These are phyloP conservation scores for Fusarium proliferatum DNA, from an alignment of 2,329 filamentous ascomycete genomes.

Conservation along the genomic window DNA sequence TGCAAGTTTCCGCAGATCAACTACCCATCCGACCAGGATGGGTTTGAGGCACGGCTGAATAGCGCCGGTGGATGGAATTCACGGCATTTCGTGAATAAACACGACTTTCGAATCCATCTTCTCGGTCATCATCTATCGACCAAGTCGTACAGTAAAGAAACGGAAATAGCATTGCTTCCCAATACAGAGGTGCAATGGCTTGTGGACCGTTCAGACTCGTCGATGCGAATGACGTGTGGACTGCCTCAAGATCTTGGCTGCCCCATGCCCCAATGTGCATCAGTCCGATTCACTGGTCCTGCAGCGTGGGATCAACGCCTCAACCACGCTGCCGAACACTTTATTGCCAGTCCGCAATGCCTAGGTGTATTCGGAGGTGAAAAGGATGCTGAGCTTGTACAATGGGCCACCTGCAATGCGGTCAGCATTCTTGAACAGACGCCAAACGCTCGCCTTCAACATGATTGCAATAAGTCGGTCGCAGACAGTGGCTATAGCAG, in stretches of 20 bases:
- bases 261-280: neutral
- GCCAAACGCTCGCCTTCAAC: neutral
- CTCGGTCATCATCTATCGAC: too few species aligned
- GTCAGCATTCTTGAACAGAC: too few species aligned
- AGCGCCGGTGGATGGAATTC: too few species aligned
- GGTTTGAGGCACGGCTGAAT: too few species aligned
- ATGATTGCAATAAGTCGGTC: neutral
- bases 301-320: accelerated
- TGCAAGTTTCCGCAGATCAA: too few species aligned
- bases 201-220: accelerated
- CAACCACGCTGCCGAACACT: accelerated
- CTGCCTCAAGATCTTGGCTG: accelerated
- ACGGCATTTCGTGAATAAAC: too few species aligned
- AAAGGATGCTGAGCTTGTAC: accelerated
- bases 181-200: accelerated
- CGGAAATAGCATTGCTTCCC: too few species aligned
- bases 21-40: too few species aligned
- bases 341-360: accelerated
- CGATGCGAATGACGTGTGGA: accelerated
- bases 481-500: neutral
- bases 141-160: too few species aligned
- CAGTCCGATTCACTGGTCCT: accelerated
- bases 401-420: too few species aligned
- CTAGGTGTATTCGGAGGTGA: accelerated
- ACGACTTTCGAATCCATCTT: too few species aligned